A percentile compares a stretch with the other conserved stretches of the same genome.
Conservation (phyloP, 257 asterid genomes). For the Striga asiatica region DNA sequence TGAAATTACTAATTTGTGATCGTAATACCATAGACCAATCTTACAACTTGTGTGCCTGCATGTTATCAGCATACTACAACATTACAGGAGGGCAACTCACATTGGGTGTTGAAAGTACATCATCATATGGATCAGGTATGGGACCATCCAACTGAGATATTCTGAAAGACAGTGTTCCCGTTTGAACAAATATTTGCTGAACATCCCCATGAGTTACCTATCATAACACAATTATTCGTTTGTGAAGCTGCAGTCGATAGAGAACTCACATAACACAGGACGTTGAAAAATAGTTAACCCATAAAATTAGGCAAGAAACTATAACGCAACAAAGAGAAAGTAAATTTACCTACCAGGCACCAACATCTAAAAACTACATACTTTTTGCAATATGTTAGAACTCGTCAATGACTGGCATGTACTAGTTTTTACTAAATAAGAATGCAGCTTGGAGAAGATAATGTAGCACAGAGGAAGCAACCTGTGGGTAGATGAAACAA, state of each 20-base stretch:
- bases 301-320: background rate
- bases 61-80: background rate
- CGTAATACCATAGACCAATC: background rate
- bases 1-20: conserved; percentile 1
- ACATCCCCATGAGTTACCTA: conserved; percentile 40
- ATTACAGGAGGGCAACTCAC: conserved; percentile 31
- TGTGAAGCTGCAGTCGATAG: conserved; percentile 8
- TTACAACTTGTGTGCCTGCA: background rate
- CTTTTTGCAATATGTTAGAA: background rate
- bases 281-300: background rate
- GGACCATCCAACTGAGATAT: conserved; percentile 80
- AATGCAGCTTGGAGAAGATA: background rate
- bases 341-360: background rate
- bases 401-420: background rate
- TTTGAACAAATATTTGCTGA: conserved; percentile 23
- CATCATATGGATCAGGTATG: conserved; percentile 70
- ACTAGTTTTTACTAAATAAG: background rate
- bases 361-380: background rate
- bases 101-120: conserved; percentile 67
- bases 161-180: conserved; percentile 22
- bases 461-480: background rate
- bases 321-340: background rate
- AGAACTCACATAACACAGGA: background rate
- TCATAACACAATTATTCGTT: conserved; percentile 11
- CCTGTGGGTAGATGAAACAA: background rate